A percentile compares a stretch with the other conserved stretches of the same genome.
Evolutionary conservation across 1,284 basidiomycete genomes (phyloP).

Genomic region (Melampsora occidentalis): DNA sequence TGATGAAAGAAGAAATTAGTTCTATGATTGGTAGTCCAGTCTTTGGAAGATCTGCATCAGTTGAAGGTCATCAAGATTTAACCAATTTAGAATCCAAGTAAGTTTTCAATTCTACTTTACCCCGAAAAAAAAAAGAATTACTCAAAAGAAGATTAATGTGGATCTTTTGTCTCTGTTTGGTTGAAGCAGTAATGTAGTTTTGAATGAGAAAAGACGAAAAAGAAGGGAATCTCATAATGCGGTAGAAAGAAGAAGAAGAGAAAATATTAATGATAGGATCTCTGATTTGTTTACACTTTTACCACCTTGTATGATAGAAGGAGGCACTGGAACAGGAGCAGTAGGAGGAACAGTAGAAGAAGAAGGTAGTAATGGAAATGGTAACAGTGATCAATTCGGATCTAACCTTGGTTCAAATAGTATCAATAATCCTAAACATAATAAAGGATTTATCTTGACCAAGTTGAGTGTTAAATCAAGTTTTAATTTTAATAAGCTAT

Average conservation of each 20-base stretch:
- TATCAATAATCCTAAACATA: conserved; percentile 47
- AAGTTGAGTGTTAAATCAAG: background rate
- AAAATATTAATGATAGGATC: conserved; percentile 93
- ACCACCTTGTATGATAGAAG: conserved; percentile 61
- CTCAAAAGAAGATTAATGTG: too few relatives aligned
- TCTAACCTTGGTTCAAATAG: conserved; percentile 43
- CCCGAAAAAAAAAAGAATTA: background rate
- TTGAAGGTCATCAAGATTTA: conserved; percentile 3
- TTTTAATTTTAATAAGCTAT: background rate
- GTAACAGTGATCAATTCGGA: conserved; percentile 48
- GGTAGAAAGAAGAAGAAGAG: conserved; percentile 77
- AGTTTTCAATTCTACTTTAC: background rate
- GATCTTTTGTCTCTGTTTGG: background rate
- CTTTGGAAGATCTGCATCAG: conserved; percentile 6
- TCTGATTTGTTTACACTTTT: conserved; percentile 80
- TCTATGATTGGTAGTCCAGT: conserved; percentile 14
- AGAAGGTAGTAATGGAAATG: conserved; percentile 48
- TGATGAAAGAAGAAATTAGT: background rate
- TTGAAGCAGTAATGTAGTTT: conserved; percentile 53
- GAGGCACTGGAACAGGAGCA: conserved; percentile 47
- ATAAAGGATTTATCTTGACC: conserved; percentile 52
- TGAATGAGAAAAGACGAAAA: conserved; percentile 71
- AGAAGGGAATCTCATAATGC: conserved; percentile 83
- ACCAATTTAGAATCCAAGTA: conserved; percentile 2
- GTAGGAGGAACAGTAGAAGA: conserved; percentile 49